Evolutionary conservation across 2,329 filamentous ascomycete genomes (phyloP), one percentile per base, ranked within the genome.

Genomic region (Cladophialophora carrionii): DNA sequence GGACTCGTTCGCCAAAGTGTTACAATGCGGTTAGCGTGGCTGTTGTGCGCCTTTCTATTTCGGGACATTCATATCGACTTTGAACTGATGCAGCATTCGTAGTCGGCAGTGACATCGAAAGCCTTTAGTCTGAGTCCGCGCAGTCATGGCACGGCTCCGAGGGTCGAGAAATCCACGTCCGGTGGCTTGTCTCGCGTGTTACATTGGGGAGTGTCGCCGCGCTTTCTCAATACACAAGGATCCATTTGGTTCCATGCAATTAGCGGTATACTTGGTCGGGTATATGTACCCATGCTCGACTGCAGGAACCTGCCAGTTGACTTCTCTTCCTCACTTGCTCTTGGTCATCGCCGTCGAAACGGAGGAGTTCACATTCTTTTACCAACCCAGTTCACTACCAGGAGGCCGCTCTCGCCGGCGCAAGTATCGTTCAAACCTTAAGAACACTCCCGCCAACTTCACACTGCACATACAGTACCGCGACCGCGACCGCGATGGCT

Each of bases 1-100:
- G 57, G 57, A 34, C 46, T 60, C 57, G 48, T 32, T 54, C 52
- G 52, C 52, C 24, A 54, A 54, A 54, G 52, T 51, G 57, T 24
- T 51, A 31, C 17, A 52, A 60, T 37, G 26, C 3, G 57, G 57
- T 60, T 60, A 60, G 57, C 24, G 24, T 52, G 10, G 20, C 26
- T 29, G 32, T 10, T 1, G 1, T 10, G 37, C 48, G 17, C 48
- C 46, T 52, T 60, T 41, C 57, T 24, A 29, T 60, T 53, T 20
- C 22, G 7, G 48, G 31, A 8, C 37, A 8, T 43, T 43, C 57
- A 9, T 52, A 20, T 60, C 48, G 57, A 60, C 46, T 52, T 60
- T 17, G 48, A 6, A 29, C 37, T 6, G 5, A 20, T 54, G 12
- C 31, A 17, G 26, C 29, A 20, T 26, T 54, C n/a, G 29, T 8